Base-by-base conservation (phyloP, 495 filamentous ascomycete genomes). In the Cercophora newfieldiana region DNA sequence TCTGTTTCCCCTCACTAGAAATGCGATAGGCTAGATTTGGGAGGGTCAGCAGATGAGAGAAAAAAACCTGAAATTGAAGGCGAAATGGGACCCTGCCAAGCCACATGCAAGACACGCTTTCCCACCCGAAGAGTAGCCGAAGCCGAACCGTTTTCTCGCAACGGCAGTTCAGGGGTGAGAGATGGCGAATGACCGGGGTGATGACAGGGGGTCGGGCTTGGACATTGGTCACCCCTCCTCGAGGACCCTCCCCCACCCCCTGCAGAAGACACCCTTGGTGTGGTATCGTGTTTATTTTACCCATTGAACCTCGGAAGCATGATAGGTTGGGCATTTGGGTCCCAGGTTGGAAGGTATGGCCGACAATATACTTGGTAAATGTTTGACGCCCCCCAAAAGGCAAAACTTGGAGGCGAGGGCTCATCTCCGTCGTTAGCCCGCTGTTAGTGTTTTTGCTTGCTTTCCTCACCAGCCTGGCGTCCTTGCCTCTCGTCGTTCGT, bases 251-350 rank as follows among this genome's bases (percentile, higher is more conserved):
- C 49, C 25, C 33, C 21, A 56, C 49, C 50, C 50, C 50, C 61
- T 63, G 61, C 49, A 55, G 50, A 63, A 12, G 33, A 29, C 49
- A 56, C 49, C 61, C 61, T 56, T 44, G 61, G 24, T 24, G 61
- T 56, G 61, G 50, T 56, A 55, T 56, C 50, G 19, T 63, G 25
- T 61, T 26, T 30, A 61, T 51, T 60, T 60, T 60, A 60, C 58
- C 60, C 60, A 49, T 63, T 55, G 28, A 55, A 48, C 49, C 49
- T 63, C 61, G 61, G 49, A 14, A 25, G 50, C 24, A 44, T 63
- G 28, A 55, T 55, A 63, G 49, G 61, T 29, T 25, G 49, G 28
- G 49, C 19, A 24, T 19, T 24, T 25, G 26, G n/a, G 19, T n/a
- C 61, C 50, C 10, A 37, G 24, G 26, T 55, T 47, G 61, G 50